Base-by-base conservation (phyloP, 306 rosid genomes). In the Lotus japonicus region DNA sequence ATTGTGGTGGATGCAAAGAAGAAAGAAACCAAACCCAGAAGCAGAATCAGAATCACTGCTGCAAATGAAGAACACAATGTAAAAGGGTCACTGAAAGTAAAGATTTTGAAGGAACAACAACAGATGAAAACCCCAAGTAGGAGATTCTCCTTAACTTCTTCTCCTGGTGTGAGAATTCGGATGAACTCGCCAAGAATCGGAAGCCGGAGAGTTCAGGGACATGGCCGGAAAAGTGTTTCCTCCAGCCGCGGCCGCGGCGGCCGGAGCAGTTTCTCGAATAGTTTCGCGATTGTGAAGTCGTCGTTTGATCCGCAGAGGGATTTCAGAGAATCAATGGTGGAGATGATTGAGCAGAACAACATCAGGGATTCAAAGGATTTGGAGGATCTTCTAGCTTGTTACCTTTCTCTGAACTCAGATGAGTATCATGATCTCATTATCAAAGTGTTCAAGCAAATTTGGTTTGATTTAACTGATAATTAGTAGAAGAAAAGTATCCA, bases 371-470 rank as follows among this genome's bases (percentile, higher is more conserved):
- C 98, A 1, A 90, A 86, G 85, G 98, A 90, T 31, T 81, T 90
- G 82, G 98, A 94, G 59, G 98, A 94, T 58, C 98, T 94, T 79
- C 97, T 94, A 71, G 97, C 97, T 44, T 94, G 98, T 21, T 94
- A 90, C 72, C 96, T 94, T 4, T 83, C 92, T 28, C 64, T 94
- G 53, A 94, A 94, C 68, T 81, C 98, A 44, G 95, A 94, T 72
- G 97, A 90, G 79, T 94, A 94, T 73, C 98, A 94, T 48, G 89
- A 81, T n/a, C 78, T 90, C 64, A 94, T 94, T 51, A 88, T 94
- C 89, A 82, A 86, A 46, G 97, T 94, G 60, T 94, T 94, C 84
- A 94, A 90, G 83, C 97, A 94, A 89, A 86, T 94, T 43, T 94
- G 98, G 98, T 86, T 88, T 71, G 96, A 94, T 82, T 84, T 94